A percentile compares a stretch with the other conserved stretches of the same genome.
These are phyloP conservation scores for Tylopilus vinaceipallidus DNA, from an alignment of 768 basidiomycete genomes.

Conservation along the genomic window DNA sequence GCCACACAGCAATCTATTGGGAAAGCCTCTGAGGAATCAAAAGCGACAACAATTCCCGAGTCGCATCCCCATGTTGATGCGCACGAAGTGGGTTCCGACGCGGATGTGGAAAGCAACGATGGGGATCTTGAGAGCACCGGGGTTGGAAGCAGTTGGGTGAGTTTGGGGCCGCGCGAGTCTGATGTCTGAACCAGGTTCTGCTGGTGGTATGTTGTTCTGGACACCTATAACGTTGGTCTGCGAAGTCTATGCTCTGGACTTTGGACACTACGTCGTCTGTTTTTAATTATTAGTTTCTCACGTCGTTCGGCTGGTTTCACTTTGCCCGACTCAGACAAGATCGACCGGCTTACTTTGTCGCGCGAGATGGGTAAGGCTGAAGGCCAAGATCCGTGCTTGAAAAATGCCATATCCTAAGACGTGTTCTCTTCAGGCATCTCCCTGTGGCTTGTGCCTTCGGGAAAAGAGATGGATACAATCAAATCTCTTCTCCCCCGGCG, in stretches of 20 bases:
- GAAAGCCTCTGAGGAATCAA: constrained; percentile 8
- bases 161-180: constrained; percentile 37
- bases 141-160: constrained; percentile 70
- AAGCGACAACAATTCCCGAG: constrained; percentile 12
- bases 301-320: too few relatives aligned
- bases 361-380: constrained; percentile 22
- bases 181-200: constrained; percentile 4
- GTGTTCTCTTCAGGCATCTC: constrained; percentile 44
- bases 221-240: neutral
- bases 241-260: neutral
- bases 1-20: constrained; percentile 4
- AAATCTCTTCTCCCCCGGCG: constrained; percentile 45
- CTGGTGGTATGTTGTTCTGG: neutral
- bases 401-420: neutral
- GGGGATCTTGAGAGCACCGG: constrained; percentile 49
- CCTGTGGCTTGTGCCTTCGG: constrained; percentile 68
- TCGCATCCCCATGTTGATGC: constrained; percentile 12
- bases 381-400: neutral
- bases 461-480: constrained; percentile 43
- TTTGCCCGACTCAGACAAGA: neutral
- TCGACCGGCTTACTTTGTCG: neutral
- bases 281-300: too few relatives aligned
- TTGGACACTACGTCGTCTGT: neutral
- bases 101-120: constrained; percentile 65
- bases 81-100: constrained; percentile 56